These are phyloP conservation scores for Sporisorium reilianum DNA, from an alignment of 1,284 basidiomycete species.

Conservation along the genomic window DNA sequence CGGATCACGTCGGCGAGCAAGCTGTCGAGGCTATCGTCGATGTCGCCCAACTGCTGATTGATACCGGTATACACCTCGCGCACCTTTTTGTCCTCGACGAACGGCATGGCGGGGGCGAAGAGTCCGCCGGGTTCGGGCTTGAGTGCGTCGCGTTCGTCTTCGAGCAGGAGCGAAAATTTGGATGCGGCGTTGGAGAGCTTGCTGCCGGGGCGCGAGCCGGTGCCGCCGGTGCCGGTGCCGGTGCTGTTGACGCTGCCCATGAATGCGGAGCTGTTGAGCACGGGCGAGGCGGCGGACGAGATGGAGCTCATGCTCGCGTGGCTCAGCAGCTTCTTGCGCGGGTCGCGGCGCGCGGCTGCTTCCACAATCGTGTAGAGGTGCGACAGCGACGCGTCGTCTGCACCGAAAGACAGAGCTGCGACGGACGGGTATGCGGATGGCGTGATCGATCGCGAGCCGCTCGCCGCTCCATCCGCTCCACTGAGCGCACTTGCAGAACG, in stretches of 20 bases:
- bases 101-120: slow-evolving; percentile 49
- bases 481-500: slow-evolving; percentile 18
- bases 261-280: slow-evolving; percentile 8
- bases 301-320: slow-evolving; percentile 37
- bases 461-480: not conserved
- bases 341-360: slow-evolving; percentile 55
- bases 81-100: slow-evolving; percentile 37
- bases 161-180: slow-evolving; percentile 9
- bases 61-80: slow-evolving; percentile 45
- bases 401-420: slow-evolving; percentile 34
- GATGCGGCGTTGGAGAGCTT: slow-evolving; percentile 22
- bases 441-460: slow-evolving; percentile 22
- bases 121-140: slow-evolving; percentile 48
- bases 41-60: slow-evolving; percentile 31
- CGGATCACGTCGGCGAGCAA: slow-evolving; percentile 46
- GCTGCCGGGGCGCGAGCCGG: slow-evolving; percentile 24
- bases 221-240: slow-evolving; percentile 4
- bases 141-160: slow-evolving; percentile 27
- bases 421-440: slow-evolving; percentile 29
- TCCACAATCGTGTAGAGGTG: slow-evolving; percentile 63
- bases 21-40: slow-evolving; percentile 43
- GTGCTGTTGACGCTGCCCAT: not conserved
- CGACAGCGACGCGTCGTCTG: slow-evolving; percentile 52
- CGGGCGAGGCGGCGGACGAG: slow-evolving; percentile 15
- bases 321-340: slow-evolving; percentile 32